Percentiles rank a stretch among this genome's conserved stretches.
Evolutionary conservation across 2,329 filamentous ascomycete species (phyloP).

Genomic region (Botrytis galanthina): DNA sequence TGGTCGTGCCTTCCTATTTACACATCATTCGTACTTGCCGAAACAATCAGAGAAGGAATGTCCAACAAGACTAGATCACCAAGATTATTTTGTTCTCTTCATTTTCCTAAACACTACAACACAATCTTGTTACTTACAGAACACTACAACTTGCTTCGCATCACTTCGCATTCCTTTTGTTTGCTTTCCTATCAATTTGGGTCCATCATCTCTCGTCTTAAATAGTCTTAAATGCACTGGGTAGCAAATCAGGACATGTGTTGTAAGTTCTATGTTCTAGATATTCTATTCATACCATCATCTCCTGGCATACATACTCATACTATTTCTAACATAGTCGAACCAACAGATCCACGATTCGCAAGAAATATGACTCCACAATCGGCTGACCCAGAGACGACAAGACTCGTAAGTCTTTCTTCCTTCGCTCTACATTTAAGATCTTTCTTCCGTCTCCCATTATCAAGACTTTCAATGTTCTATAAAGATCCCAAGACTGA

Average conservation of each 20-base stretch:
- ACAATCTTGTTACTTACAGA: not conserved
- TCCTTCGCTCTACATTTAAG: not conserved
- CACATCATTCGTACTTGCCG: not conserved
- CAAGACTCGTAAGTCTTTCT: constrained; percentile 4
- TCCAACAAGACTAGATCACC: too few relatives aligned
- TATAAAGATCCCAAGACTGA: not conserved
- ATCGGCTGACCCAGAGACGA: not conserved
- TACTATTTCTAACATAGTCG: not conserved
- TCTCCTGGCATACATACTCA: not conserved
- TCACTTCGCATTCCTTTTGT: not conserved
- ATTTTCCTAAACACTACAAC: not conserved
- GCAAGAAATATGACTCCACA: not conserved
- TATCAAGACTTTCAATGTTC: not conserved
- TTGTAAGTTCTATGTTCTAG: not conserved
- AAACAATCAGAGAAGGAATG: not conserved
- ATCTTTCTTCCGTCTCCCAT: too few relatives aligned
- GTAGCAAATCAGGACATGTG: not conserved
- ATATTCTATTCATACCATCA: not conserved
- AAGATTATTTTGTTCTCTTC: not conserved
- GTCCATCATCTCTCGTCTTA: not conserved
- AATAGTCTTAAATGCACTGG: not conserved
- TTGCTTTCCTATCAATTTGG: not conserved
- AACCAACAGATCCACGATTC: constrained; percentile 1
- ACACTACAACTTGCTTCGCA: not conserved
- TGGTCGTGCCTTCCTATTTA: not conserved